Conservation (phyloP, 768 basidiomycete genomes). For the Mycena floridula region DNA sequence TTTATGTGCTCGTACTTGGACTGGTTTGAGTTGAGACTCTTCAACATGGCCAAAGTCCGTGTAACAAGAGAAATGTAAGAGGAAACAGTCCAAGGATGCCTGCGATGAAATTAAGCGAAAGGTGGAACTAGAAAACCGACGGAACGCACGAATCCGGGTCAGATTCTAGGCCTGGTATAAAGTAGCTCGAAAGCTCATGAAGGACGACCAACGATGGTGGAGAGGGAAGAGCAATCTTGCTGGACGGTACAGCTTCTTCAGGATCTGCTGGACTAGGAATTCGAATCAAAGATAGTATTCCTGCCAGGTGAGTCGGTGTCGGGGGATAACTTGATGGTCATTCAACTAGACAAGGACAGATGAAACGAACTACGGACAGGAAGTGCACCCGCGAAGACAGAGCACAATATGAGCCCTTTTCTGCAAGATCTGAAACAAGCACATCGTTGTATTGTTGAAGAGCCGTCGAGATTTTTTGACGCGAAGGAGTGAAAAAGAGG, state of each 20-base stretch:
- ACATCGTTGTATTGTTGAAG: constrained; percentile 47
- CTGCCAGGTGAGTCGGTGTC: constrained; percentile 47
- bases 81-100: constrained; percentile 30
- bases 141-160: constrained; percentile 12
- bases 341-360: background rate
- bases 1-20: background rate
- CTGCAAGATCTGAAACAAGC: constrained; percentile 41
- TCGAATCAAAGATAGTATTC: constrained; percentile 45
- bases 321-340: constrained; percentile 52
- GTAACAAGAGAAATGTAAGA: constrained; percentile 47
- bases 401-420: constrained; percentile 27
- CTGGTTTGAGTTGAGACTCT: constrained; percentile 4
- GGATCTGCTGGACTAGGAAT: constrained; percentile 13
- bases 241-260: background rate
- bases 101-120: constrained; percentile 1
- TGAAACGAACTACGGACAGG: constrained; percentile 40
- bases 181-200: constrained; percentile 55
- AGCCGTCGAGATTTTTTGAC: constrained; percentile 30
- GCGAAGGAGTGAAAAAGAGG: constrained; percentile 51
- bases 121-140: background rate
- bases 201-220: constrained; percentile 52
- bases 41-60: constrained; percentile 36
- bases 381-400: constrained; percentile 41
- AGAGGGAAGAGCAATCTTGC: background rate
- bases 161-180: constrained; percentile 22